Conservation (phyloP, 2,329 filamentous ascomycete genomes). For the Sarocladium brachiariae region DNA sequence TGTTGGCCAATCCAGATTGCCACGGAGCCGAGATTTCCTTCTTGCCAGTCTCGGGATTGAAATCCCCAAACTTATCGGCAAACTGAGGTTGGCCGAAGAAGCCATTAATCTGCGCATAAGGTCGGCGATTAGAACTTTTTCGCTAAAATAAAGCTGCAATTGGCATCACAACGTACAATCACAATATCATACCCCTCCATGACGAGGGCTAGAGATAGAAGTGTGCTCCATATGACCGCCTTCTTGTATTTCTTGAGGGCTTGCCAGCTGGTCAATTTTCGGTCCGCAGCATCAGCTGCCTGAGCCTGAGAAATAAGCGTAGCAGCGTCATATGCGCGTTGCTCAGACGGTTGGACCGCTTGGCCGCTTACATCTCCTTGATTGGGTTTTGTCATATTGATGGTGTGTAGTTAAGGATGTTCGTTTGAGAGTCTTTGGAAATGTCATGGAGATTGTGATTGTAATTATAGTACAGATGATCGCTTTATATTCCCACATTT, state of each 20-base stretch:
- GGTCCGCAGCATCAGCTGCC: conserved; percentile 11
- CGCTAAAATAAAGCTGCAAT: background rate
- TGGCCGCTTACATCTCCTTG: too few species aligned
- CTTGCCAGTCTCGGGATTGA: conserved; percentile 16
- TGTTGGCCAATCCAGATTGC: conserved; percentile 39
- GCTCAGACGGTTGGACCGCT: too few species aligned
- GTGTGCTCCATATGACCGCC: conserved; percentile 23
- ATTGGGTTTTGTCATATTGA: too few species aligned
- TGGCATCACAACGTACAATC: conserved; percentile 18
- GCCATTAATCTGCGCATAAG: background rate
- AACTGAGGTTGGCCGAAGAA: conserved; percentile 28
- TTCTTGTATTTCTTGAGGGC: conserved; percentile 22
- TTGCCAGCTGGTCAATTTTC: conserved; percentile 18
- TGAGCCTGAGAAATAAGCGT: background rate
- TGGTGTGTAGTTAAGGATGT: too few species aligned
- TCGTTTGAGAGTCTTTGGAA: too few species aligned
- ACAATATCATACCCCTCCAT: conserved; percentile 30
- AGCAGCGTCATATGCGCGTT: too few species aligned
- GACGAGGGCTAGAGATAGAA: conserved; percentile 19
- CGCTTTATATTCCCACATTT: too few species aligned
- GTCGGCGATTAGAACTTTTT: too few species aligned
- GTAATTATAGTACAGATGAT: too few species aligned
- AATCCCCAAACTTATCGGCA: conserved; percentile 22
- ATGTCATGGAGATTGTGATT: too few species aligned
- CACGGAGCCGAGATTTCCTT: conserved; percentile 36